Evolutionary conservation across 257 asterid species (phyloP).

Genomic region (Solanum piurae): DNA sequence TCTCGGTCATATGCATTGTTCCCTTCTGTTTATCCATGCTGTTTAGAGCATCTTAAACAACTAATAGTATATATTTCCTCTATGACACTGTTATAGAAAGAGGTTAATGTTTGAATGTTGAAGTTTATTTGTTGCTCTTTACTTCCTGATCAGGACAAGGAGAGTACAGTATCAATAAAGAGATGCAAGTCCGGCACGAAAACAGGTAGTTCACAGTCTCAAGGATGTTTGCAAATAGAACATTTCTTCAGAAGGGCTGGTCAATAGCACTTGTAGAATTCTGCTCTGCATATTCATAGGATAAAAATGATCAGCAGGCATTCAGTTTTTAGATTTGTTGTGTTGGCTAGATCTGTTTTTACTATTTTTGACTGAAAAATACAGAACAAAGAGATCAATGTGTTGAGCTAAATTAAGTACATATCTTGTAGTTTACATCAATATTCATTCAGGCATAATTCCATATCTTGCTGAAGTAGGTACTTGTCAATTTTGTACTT

Average conservation of each 20-base stretch:
- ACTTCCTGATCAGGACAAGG: conserved; percentile 34
- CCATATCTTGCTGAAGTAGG: neutral
- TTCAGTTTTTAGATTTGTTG: neutral
- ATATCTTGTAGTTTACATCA: neutral
- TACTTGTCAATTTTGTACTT: neutral
- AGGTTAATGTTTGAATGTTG: neutral
- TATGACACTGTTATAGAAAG: neutral
- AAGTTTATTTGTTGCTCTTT: neutral
- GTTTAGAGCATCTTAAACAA: too few relatives aligned
- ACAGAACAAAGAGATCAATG: neutral
- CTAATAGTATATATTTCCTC: neutral
- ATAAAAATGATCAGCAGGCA: neutral
- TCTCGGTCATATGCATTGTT: neutral
- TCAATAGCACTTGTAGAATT: conserved; percentile 9
- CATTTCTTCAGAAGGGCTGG: conserved; percentile 67
- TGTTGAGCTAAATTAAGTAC: neutral
- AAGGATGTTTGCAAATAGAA: conserved; percentile 66
- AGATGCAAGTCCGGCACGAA: conserved; percentile 36
- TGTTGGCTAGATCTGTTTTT: neutral
- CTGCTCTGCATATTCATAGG: neutral
- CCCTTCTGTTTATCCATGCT: neutral
- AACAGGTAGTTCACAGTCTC: conserved; percentile 31
- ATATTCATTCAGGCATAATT: neutral
- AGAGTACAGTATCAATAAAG: conserved; percentile 21
- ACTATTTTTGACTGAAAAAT: neutral